Evolutionary conservation across 257 asterid genomes (phyloP), one percentile per base, ranked within the genome.

Genomic region (Petunia secreta): DNA sequence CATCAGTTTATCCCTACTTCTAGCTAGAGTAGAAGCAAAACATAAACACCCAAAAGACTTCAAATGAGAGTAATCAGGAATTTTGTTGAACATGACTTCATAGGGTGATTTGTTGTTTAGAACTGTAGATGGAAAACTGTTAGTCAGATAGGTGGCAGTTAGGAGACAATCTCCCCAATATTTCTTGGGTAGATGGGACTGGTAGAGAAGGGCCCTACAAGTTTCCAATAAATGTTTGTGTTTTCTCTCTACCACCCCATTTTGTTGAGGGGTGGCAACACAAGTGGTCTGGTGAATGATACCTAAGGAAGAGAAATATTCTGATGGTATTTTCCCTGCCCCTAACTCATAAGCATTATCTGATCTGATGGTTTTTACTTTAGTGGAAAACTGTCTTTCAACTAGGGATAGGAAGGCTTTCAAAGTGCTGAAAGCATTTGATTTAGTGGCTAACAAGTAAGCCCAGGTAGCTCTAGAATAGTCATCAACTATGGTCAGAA

Each of bases 391-490:
- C 41, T 69, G 54, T 3, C 4, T 69, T 2, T 69, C 6, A 39
- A 69, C 41, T 2, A 69, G 2, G 16, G 53, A 10, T 2, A 41
- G 13, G 25, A 69, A 69, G 16, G 4, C 10, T 38, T 69, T 13
- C 7, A 37, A 2, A 13, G 25, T 9, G 41, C 2, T 2, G 14
- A 13, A 39, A 39, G 54, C 76, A 10, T 14, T 3, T 9, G 48
- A 2, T 2, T 69, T 69, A 15, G 50, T 10, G 2, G 5, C 41
- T 2, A 69, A 14, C 3, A 8, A 13, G 16, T 38, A 39, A 2
- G 76, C 41, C 76, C 76, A 69, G 5, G 76, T 69, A 11, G 54
- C 54, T 41, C 76, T 69, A 2, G 76, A 38, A 43, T 36, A 43
- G 16, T 69, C 4, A 38, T 69, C 76, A 3, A 69, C 76, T 69